Conservation (phyloP, 2,329 filamentous ascomycete species). For the Phyllosticta paracitricarpa region DNA sequence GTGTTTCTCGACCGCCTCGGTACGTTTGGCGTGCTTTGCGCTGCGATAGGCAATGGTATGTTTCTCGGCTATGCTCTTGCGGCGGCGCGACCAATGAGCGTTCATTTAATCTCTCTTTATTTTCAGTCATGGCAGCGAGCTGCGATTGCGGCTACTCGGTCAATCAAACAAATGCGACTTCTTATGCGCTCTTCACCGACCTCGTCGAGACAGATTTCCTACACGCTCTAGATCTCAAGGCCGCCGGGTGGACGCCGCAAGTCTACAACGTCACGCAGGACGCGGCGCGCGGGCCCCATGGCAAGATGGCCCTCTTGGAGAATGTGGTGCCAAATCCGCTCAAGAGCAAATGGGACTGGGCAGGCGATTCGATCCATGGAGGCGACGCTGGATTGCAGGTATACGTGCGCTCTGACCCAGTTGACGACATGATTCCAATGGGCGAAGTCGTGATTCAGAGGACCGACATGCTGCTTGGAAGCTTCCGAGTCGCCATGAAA, state of each 20-base stretch:
- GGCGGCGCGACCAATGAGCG: neutral
- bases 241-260: slow-evolving; percentile 57
- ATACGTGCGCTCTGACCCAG: slow-evolving; percentile 26
- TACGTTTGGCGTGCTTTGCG: neutral
- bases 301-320: slow-evolving; percentile 48
- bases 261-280: slow-evolving; percentile 54
- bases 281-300: slow-evolving; percentile 52
- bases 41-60: neutral
- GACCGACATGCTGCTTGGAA: slow-evolving; percentile 58
- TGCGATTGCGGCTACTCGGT: slow-evolving; percentile 67
- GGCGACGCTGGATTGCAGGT: slow-evolving; percentile 30
- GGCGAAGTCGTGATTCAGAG: slow-evolving; percentile 55
- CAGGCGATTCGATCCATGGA: slow-evolving; percentile 35
- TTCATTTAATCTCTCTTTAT: neutral
- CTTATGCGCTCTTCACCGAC: slow-evolving; percentile 53
- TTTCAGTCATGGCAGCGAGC: slow-evolving; percentile 26
- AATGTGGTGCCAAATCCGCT: slow-evolving; percentile 50
- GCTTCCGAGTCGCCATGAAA: slow-evolving; percentile 59
- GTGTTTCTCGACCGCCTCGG: neutral
- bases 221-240: slow-evolving; percentile 34
- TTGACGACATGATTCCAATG: slow-evolving; percentile 45
- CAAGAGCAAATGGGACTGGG: slow-evolving; percentile 31
- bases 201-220: slow-evolving; percentile 63
- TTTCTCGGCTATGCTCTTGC: neutral
- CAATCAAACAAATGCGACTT: slow-evolving; percentile 32